Evolutionary conservation across 2,329 filamentous ascomycete genomes (phyloP), one percentile per base, ranked within the genome.

Genomic region (Claviceps sp.): DNA sequence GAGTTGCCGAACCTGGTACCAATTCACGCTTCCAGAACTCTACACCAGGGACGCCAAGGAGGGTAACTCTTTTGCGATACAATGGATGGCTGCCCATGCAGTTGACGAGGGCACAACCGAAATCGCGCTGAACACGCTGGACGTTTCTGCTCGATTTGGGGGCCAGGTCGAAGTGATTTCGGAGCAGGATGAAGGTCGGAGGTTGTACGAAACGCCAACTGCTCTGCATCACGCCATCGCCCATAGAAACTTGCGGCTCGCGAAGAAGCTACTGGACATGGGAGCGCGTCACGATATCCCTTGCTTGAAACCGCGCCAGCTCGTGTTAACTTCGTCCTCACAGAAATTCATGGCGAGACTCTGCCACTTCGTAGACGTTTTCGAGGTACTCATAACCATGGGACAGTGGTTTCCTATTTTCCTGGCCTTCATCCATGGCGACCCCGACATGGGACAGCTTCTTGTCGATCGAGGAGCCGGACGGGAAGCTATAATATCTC

Each of bases 211-310:
- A 44, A 37, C 18, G 8, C 37, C 46, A 26, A 50, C 52, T 11
- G 37, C 50, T 6, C 22, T 54, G 4, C 50, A 54, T 41, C 48
- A 43, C 26, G 52, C 52, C 24, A 20, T 47, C 2, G 37, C 41
- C 5, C 22, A 2, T 6, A 18, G 34, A 1, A 47, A 45, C 6
- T 2, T n/a, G 4, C 22, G 30, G 6, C 8, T 49, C 9, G 46
- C 45, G n/a, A 14, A 37, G 24, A 16, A 6, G 9, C 37, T 54
- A 7, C 26, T 54, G 4, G 13, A 50, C 4, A 34, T 24, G 38
- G 48, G 52, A 30, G 48, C 52, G 4, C 22, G 8, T 1, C n/a
- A 42, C 9, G 48, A 51, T 14, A 22, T 44, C 13, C 41, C 38
- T 9, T 44, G 45, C 34, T 48, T 40, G 1, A 41, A 48, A 1